phyloP scores from a whole-genome alignment of 345 rosid genomes.

The Lumnitzera littorea region DNA sequence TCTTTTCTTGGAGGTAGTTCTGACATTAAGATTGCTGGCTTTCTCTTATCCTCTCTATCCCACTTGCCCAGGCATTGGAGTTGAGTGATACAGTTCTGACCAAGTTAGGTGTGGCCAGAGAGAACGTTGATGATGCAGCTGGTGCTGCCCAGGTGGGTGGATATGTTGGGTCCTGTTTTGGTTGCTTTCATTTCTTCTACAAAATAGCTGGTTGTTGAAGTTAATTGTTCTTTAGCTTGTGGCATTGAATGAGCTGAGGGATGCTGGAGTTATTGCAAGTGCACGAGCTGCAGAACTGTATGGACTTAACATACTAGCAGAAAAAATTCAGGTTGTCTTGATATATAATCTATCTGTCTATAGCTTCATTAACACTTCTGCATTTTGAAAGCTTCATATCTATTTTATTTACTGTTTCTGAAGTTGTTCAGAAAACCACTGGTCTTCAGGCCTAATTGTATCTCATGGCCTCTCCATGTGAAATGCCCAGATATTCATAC shows the following conservation, averaged over 20 bases:
- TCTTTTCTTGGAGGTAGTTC: too few relatives aligned
- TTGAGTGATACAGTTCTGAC: conserved; percentile 30
- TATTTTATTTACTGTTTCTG: too few relatives aligned
- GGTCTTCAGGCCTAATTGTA: too few relatives aligned
- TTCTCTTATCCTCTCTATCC: neutral
- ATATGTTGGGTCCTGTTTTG: neutral
- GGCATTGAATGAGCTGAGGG: conserved; percentile 37
- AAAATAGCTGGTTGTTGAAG: conserved; percentile 1
- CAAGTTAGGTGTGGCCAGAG: conserved; percentile 34
- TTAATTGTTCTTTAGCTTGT: conserved; percentile 26
- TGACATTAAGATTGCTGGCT: too few relatives aligned
- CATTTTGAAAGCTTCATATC: neutral
- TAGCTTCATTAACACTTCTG: neutral
- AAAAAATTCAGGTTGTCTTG: conserved; percentile 43
- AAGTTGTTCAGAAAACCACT: too few relatives aligned
- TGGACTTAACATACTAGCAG: conserved; percentile 61
- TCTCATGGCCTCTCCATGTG: too few relatives aligned
- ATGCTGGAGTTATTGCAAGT: conserved; percentile 67
- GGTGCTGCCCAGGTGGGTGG: conserved; percentile 42
- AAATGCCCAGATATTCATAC: too few relatives aligned
- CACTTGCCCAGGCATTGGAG: conserved; percentile 31
- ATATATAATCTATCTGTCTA: neutral
- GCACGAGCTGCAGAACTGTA: conserved; percentile 71
- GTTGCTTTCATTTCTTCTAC: conserved; percentile 1
- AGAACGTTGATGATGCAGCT: conserved; percentile 39